Percentiles rank a stretch among this genome's conserved stretches.
Conservation (phyloP, 441 rosid genomes). For the Eruca vesicaria region DNA sequence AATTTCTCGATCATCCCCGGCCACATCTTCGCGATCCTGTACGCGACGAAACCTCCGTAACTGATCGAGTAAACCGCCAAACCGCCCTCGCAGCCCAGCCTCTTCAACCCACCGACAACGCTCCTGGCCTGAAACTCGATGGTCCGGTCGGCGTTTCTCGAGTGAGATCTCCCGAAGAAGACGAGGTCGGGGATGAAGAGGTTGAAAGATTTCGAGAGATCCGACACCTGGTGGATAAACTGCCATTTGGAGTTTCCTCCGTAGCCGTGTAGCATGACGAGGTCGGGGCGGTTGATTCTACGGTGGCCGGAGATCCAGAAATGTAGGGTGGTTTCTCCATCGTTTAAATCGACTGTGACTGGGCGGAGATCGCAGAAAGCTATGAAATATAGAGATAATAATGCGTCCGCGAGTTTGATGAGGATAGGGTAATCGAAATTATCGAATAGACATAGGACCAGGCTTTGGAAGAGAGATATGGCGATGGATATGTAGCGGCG, state of each 20-base stretch:
- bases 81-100: constrained; percentile 40
- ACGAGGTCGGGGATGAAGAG: constrained; percentile 58
- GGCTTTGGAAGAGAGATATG: constrained; percentile 24
- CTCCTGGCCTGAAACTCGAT: constrained; percentile 54
- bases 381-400: constrained; percentile 46
- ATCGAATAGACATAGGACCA: constrained; percentile 13
- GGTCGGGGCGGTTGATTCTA: constrained; percentile 33
- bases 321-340: constrained; percentile 52
- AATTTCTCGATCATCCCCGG: constrained; percentile 50
- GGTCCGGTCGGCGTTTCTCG: constrained; percentile 40
- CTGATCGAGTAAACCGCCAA: constrained; percentile 55
- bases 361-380: constrained; percentile 51
- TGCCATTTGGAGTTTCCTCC: constrained; percentile 72
- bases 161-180: constrained; percentile 55
- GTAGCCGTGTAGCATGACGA: constrained; percentile 65
- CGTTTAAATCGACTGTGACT: constrained; percentile 51
- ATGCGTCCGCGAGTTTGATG: constrained; percentile 35
- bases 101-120: constrained; percentile 45
- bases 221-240: constrained; percentile 47
- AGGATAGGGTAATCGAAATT: constrained; percentile 32
- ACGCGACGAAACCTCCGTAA: constrained; percentile 82
- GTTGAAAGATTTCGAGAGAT: constrained; percentile 52
- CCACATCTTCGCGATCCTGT: constrained; percentile 57
- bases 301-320: constrained; percentile 59
- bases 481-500: constrained; percentile 39